Conservation (phyloP, 2,329 filamentous ascomycete species). For the Gnomoniopsis sp. region DNA sequence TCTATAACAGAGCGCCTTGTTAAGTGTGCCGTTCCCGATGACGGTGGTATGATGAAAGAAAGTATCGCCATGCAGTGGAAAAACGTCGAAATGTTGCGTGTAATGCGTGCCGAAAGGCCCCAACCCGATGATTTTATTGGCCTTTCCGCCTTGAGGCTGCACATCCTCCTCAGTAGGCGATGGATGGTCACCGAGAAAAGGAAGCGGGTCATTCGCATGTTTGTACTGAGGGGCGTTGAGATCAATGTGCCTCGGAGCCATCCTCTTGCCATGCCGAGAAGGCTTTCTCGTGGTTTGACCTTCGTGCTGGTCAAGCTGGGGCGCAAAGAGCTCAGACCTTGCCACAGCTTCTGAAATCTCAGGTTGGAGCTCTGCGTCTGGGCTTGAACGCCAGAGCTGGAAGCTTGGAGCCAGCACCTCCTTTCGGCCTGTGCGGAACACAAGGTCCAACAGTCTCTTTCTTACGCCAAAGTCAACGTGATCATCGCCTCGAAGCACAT, state of each 20-base stretch:
- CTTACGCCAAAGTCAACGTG: conserved; percentile 43
- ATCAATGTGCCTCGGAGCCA: conserved; percentile 43
- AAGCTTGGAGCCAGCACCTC: conserved; percentile 17
- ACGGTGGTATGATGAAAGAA: conserved; percentile 60
- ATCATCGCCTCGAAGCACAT: conserved; percentile 32
- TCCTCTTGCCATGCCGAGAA: conserved; percentile 41
- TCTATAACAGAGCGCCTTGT: conserved; percentile 31
- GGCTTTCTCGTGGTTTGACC: conserved; percentile 16
- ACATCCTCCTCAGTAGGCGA: conserved; percentile 19
- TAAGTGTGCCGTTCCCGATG: conserved; percentile 51
- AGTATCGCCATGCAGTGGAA: conserved; percentile 51
- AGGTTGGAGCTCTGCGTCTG: not conserved
- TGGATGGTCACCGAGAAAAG: conserved; percentile 24
- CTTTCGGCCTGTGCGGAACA: conserved; percentile 44
- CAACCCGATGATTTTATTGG: conserved; percentile 47
- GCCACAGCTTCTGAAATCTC: conserved; percentile 17
- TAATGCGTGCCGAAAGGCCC: conserved; percentile 60
- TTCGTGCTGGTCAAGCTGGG: not conserved
- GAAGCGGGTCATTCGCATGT: conserved; percentile 51
- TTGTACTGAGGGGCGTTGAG: conserved; percentile 49
- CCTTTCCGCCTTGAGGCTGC: conserved; percentile 19
- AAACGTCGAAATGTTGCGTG: conserved; percentile 59
- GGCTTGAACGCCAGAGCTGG: not conserved
- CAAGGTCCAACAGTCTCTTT: conserved; percentile 52
- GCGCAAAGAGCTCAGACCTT: not conserved